These are phyloP conservation scores for Insectozyma bohioensis DNA, from an alignment of 1,139 yeast genomes.

Conservation along the genomic window DNA sequence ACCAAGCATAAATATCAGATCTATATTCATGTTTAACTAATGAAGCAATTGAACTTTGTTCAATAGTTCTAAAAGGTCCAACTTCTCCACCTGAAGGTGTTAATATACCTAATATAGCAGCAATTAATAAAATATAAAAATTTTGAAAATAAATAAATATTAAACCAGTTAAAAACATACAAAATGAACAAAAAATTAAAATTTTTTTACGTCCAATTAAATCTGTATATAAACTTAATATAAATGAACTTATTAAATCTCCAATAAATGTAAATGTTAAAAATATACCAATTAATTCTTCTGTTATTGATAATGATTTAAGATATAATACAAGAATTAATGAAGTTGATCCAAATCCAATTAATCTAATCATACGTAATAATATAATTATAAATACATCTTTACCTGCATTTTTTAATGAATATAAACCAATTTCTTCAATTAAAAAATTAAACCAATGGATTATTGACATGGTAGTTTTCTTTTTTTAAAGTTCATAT, in stretches of 20 bases:
- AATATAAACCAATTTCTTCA: slow-evolving; percentile 28
- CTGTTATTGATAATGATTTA: slow-evolving; percentile 29
- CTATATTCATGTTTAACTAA: slow-evolving; percentile 28
- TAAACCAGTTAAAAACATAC: slow-evolving; percentile 32
- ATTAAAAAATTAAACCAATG: slow-evolving; percentile 9
- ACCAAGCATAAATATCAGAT: slow-evolving; percentile 46
- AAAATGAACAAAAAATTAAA: slow-evolving; percentile 26
- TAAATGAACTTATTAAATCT: slow-evolving; percentile 35
- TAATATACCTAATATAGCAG: slow-evolving; percentile 35
- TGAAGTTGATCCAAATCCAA: slow-evolving; percentile 44
- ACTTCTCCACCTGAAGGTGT: slow-evolving; percentile 48
- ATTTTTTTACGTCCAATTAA: slow-evolving; percentile 32
- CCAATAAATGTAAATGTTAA: slow-evolving; percentile 41
- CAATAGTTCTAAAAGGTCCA: slow-evolving; percentile 43
- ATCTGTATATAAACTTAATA: slow-evolving; percentile 34
- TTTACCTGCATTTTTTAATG: slow-evolving; percentile 23
- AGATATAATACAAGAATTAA: slow-evolving; percentile 40
- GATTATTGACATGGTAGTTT: too few species aligned
- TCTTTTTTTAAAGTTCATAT: too few species aligned
- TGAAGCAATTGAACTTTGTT: slow-evolving; percentile 39
- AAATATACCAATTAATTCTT: slow-evolving; percentile 35
- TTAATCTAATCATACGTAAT: slow-evolving; percentile 36
- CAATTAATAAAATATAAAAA: slow-evolving; percentile 22
- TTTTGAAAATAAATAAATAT: slow-evolving; percentile 23
- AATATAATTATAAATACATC: slow-evolving; percentile 33